A percentile compares a stretch with the other conserved stretches of the same genome.
phyloP scores from a whole-genome alignment of 495 filamentous ascomycete genomes.

The Xylona heveae region DNA sequence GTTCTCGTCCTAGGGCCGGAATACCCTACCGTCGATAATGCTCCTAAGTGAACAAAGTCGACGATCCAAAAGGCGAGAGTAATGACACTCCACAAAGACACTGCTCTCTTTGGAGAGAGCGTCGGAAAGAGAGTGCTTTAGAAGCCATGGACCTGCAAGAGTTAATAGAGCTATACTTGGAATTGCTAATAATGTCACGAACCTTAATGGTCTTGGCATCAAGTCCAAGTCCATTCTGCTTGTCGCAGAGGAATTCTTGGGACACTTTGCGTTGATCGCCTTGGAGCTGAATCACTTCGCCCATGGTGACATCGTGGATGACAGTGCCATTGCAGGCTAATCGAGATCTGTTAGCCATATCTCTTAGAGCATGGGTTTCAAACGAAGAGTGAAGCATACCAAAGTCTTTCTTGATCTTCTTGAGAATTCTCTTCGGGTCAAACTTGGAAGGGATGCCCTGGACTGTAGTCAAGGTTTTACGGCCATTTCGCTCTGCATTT shows the following conservation, averaged over 20 bases:
- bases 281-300: slow-evolving; percentile 98
- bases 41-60: too few species aligned
- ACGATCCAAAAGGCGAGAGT: too few species aligned
- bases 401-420: slow-evolving; percentile 99
- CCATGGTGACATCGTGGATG: slow-evolving; percentile 91
- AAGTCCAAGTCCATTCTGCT: slow-evolving; percentile 77
- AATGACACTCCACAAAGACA: too few species aligned
- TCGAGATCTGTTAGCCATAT: background rate
- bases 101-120: too few species aligned
- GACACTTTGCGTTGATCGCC: slow-evolving; percentile 98
- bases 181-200: slow-evolving; percentile 12
- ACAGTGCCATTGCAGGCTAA: slow-evolving; percentile 99
- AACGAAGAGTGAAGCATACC: slow-evolving; percentile 24
- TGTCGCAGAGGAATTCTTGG: slow-evolving; percentile 88
- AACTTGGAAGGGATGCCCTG: slow-evolving; percentile 97
- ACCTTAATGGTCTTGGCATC: slow-evolving; percentile 97
- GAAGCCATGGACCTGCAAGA: slow-evolving; percentile 34
- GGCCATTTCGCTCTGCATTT: slow-evolving; percentile 90
- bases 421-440: slow-evolving; percentile 98
- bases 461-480: slow-evolving; percentile 98
- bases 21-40: too few species aligned
- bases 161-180: background rate
- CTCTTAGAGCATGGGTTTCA: slow-evolving; percentile 3
- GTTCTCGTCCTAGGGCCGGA: too few species aligned
- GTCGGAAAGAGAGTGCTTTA: slow-evolving; percentile 25